phyloP scores from a whole-genome alignment of 2,329 filamentous ascomycete species.

The Polychaeton citri region DNA sequence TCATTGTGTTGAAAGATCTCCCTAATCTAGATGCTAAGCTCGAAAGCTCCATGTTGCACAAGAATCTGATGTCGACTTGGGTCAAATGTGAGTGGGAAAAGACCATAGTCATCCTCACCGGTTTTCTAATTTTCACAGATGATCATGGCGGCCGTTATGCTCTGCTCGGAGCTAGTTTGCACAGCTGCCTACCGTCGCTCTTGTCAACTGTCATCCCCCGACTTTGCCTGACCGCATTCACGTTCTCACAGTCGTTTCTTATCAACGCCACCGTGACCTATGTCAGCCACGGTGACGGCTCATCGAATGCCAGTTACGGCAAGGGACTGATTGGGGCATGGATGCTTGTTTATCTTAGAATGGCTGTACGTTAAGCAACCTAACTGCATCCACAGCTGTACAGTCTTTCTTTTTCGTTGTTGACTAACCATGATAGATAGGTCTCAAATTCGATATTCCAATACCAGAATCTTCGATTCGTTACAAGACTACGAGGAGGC shows the following conservation, averaged over 20 bases:
- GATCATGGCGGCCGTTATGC: neutral
- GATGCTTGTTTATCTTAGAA: slow-evolving; percentile 18
- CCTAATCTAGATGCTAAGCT: slow-evolving; percentile 3
- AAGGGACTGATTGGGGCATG: slow-evolving; percentile 20
- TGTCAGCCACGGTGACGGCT: neutral
- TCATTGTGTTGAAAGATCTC: neutral
- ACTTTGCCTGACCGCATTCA: slow-evolving; percentile 22
- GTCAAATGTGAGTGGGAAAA: slow-evolving; percentile 3
- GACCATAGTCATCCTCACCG: slow-evolving; percentile 13
- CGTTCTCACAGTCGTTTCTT: slow-evolving; percentile 24
- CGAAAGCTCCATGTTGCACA: slow-evolving; percentile 15
- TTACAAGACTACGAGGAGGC: neutral
- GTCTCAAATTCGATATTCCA: neutral
- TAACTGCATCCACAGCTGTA: too few relatives aligned
- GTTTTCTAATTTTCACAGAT: too few relatives aligned
- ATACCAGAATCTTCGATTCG: neutral
- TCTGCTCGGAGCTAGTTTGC: neutral
- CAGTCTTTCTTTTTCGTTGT: neutral
- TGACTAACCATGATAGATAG: neutral
- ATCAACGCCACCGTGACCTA: slow-evolving; percentile 13
- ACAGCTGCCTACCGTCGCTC: neutral
- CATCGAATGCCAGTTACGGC: slow-evolving; percentile 6
- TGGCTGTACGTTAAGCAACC: slow-evolving; percentile 11
- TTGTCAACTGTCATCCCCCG: slow-evolving; percentile 23
- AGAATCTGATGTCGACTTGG: slow-evolving; percentile 1